Evolutionary conservation across 2,329 filamentous ascomycete species (phyloP), one percentile per base, ranked within the genome.

Genomic region (Diaporthe citriasiana): DNA sequence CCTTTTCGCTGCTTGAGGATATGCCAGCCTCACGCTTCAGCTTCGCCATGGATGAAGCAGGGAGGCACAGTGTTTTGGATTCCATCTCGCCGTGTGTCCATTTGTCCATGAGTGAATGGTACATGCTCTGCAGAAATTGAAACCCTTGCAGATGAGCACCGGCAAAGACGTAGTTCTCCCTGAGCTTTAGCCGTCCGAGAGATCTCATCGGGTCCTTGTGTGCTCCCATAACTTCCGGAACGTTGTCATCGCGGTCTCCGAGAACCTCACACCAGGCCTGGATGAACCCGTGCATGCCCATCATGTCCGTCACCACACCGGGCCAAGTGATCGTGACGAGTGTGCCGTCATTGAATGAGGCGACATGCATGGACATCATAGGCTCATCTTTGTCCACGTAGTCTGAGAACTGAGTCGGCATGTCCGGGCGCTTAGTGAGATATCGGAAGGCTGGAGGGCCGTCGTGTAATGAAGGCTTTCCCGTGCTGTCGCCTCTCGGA

Each of bases 161-260:
- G 6, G 60, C 19, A 25, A 66, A 66, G 6, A 66, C 30, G 30
- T 66, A 66, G 30, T 66, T 50, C 4, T 66, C 60, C 22, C 60
- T 15, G 19, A 66, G 60, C 8, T 50, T 66, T 1, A 66, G 30
- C 19, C 60, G 45, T 9, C 60, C 60, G 9, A 66, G 45, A 0
- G 60, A 51, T 19, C 60, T 66, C 42, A 66, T 66, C 17, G 60
- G 60, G 8, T 66, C 60, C 45, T 66, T 66, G 45, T 66, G 45
- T 19, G 45, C 42, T 25, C 60, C 60, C 42, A 66, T 51, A 5
- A 50, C 9, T 5, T 66, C 60, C 8, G 60, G 45, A 15, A 66
- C 60, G 17, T 66, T 66, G 22, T 66, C 60, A 7, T 38, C 60
- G 15, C 60, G 60, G 30, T 25, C 22, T 3, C 60, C 60, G 12